Evolutionary conservation across 208 protist species (phyloP), one percentile per base, ranked within the genome.

Genomic region (Tritrichomonas musculus): DNA sequence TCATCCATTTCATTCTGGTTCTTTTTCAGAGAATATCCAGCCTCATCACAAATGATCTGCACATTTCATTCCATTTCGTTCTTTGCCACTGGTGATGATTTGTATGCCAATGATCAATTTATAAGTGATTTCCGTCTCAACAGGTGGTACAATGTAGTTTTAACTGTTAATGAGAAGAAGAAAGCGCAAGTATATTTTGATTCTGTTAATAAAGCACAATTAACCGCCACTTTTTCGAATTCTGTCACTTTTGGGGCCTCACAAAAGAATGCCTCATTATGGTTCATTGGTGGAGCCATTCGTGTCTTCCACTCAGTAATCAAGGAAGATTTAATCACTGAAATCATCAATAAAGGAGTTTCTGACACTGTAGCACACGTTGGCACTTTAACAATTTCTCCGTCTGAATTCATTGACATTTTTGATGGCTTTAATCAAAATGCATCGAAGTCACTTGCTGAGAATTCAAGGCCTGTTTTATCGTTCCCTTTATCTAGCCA

Each of bases 1-100:
- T 60, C 53, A 57, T 57, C 77, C 9, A 57, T 88, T 14, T 57
- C 47, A 30, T 88, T 88, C n/a, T 88, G 77, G 77, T 88, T 88
- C 47, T 53, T 88, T 14, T 88, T 88, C 4, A 25, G 41, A 33
- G 77, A 88, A 22, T 50, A 53, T 53, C 77, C 77, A 39, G 41
- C 9, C 2, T 49, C 44, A 57, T 44, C 77, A 17, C 77, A 88
- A 88, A 88, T 53, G 47, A 88, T 88, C 22, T 44, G 44, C 11
- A 30, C 33, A 30, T 82, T 82, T 82, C 30, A 39, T 47, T 60
- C 53, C 5, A 60, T 69, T 8, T 69, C 64, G 30, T 69, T 69
- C 11, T 69, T 69, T 69, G 27, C 64, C 5, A 33, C 20, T 8
- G 11, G 64, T n/a, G 64, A 69, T 69, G 64, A 69, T n/a, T 8